These are phyloP conservation scores for Leccinum subtestaceum DNA, from an alignment of 768 basidiomycete species.

Conservation along the genomic window DNA sequence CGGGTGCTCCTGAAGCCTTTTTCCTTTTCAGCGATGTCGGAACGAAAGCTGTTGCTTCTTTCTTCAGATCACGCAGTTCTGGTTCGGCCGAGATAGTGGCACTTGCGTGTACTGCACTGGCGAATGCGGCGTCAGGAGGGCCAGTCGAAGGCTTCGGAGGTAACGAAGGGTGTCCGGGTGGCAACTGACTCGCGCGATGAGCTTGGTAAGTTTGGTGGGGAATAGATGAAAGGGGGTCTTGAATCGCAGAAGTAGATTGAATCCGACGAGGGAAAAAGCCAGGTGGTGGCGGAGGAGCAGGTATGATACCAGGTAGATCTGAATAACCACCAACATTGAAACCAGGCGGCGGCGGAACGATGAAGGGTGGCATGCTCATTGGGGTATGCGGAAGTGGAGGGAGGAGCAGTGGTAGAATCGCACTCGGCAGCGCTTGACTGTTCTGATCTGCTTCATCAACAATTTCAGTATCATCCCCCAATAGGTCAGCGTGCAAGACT, in stretches of 20 bases:
- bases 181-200: conserved; percentile 48
- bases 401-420: conserved; percentile 18
- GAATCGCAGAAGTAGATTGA: conserved; percentile 52
- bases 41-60: conserved; percentile 91
- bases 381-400: conserved; percentile 19
- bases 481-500: conserved; percentile 2
- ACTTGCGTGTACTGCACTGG: conserved; percentile 38
- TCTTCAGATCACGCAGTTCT: conserved; percentile 88
- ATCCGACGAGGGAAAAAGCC: conserved; percentile 62
- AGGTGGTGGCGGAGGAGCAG: conserved; percentile 49
- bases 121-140: conserved; percentile 40
- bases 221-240: conserved; percentile 73
- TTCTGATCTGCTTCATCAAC: conserved; percentile 6
- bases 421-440: conserved; percentile 1
- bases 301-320: conserved; percentile 19
- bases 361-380: conserved; percentile 18
- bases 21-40: conserved; percentile 81
- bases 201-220: conserved; percentile 81
- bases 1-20: conserved; percentile 38
- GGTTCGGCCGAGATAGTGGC: conserved; percentile 85
- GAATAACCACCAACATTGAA: conserved; percentile 5
- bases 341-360: conserved; percentile 20
- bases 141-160: conserved; percentile 39
- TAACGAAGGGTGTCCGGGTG: conserved; percentile 41
- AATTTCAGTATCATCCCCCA: background rate